phyloP scores from a whole-genome alignment of 371 early-diverging fungal genomes.

The Syncephalis plumigaleata region DNA sequence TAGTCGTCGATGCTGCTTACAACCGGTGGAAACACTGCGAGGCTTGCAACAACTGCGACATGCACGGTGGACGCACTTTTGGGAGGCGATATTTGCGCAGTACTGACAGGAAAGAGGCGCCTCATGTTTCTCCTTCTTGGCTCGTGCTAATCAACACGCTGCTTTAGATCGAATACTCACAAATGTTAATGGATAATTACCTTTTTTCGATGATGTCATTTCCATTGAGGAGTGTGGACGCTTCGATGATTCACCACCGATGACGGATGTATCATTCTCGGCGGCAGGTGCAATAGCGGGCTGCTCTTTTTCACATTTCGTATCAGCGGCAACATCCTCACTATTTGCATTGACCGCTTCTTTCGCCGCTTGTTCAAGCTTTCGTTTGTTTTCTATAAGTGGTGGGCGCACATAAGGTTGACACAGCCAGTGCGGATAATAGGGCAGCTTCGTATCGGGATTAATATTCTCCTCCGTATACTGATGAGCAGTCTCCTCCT shows the following conservation, averaged over 20 bases:
- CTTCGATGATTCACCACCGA: no score
- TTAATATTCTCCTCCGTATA: constrained; percentile 12
- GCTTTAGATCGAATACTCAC: no score
- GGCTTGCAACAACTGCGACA: background rate
- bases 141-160: no score
- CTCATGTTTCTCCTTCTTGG: no score
- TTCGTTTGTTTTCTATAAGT: background rate
- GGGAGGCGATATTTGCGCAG: background rate
- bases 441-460: constrained; percentile 42
- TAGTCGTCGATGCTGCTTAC: no score
- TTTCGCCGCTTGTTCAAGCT: background rate
- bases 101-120: background rate
- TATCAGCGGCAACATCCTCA: background rate
- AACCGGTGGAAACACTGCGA: no score
- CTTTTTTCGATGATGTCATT: no score
- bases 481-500: constrained; percentile 7
- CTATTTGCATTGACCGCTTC: background rate
- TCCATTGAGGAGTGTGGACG: no score
- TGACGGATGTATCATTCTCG: background rate
- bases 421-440: constrained; percentile 48
- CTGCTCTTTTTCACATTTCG: no score
- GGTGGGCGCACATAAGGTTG: constrained; percentile 61
- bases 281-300: background rate
- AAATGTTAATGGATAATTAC: no score
- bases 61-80: background rate